phyloP scores from a whole-genome alignment of 169 alveolate species.

The Eimeria maxima region DNA sequence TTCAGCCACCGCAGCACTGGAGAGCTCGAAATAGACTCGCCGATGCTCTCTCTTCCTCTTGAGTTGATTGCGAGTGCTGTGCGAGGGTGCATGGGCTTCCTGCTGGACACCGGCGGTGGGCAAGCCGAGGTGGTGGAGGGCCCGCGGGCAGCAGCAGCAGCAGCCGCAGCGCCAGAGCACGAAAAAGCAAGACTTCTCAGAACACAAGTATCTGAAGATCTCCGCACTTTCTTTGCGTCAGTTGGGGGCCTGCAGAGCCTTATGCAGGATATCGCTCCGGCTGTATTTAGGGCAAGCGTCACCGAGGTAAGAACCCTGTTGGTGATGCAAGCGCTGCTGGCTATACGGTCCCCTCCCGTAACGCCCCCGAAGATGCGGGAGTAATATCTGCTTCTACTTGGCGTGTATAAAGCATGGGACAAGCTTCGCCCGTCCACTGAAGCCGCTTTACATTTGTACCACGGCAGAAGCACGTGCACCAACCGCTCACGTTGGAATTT shows the following conservation, averaged over 20 bases:
- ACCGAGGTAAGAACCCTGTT: constrained; percentile 31
- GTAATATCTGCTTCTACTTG: background rate
- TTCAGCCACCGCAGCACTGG: background rate
- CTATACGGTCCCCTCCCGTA: background rate
- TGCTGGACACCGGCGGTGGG: constrained; percentile 6
- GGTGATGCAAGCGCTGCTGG: background rate
- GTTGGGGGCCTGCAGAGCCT: constrained; percentile 66
- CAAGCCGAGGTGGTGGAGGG: constrained; percentile 16
- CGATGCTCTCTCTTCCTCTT: constrained; percentile 12
- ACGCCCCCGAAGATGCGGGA: background rate
- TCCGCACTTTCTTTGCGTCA: background rate
- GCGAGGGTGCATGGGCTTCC: constrained; percentile 22
- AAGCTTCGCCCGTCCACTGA: background rate
- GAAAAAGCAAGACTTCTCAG: background rate
- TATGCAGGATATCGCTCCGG: constrained; percentile 43
- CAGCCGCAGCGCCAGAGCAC: background rate
- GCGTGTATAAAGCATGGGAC: background rate
- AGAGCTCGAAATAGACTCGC: constrained; percentile 25
- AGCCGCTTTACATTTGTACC: background rate
- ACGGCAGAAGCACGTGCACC: background rate
- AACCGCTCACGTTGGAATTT: background rate
- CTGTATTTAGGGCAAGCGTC: constrained; percentile 41
- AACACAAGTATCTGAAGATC: constrained; percentile 1
- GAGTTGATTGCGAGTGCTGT: background rate
- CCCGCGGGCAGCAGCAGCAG: background rate